These are phyloP conservation scores for Punctularia strigosozonata DNA, from an alignment of 768 basidiomycete genomes.

Conservation along the genomic window DNA sequence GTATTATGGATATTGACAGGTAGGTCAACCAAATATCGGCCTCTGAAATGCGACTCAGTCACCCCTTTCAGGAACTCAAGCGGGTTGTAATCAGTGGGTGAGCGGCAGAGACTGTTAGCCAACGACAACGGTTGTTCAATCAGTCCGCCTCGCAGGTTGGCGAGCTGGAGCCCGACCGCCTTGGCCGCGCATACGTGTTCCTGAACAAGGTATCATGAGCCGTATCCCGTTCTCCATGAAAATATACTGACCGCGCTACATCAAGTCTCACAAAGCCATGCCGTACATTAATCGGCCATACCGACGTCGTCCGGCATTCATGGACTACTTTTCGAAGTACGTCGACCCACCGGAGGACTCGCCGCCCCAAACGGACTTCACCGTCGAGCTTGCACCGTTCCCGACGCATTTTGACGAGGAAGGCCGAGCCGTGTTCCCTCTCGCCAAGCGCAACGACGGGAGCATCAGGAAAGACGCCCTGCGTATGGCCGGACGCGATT, in stretches of 20 bases:
- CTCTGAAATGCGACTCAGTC: no score
- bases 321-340: slow-evolving; percentile 41
- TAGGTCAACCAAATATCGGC: slow-evolving; percentile 5
- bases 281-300: slow-evolving; percentile 50
- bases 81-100: slow-evolving; percentile 54
- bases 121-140: not conserved
- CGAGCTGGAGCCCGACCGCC: slow-evolving; percentile 37
- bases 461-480: slow-evolving; percentile 23
- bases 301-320: slow-evolving; percentile 26
- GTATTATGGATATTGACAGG: slow-evolving; percentile 54
- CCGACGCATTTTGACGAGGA: slow-evolving; percentile 29
- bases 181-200: slow-evolving; percentile 54
- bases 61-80: slow-evolving; percentile 32
- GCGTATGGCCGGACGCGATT: slow-evolving; percentile 25
- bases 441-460: slow-evolving; percentile 18
- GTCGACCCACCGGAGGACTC: slow-evolving; percentile 42
- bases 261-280: slow-evolving; percentile 42
- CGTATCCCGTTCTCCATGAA: not conserved
- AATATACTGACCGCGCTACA: not conserved
- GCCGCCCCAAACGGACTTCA: slow-evolving; percentile 29
- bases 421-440: slow-evolving; percentile 36
- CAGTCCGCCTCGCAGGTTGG: slow-evolving; percentile 26
- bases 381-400: slow-evolving; percentile 45
- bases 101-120: slow-evolving; percentile 1
- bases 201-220: slow-evolving; percentile 34